Evolutionary conservation across 768 basidiomycete species (phyloP), one percentile per base, ranked within the genome.

Genomic region (Cyclocybe aegerita): DNA sequence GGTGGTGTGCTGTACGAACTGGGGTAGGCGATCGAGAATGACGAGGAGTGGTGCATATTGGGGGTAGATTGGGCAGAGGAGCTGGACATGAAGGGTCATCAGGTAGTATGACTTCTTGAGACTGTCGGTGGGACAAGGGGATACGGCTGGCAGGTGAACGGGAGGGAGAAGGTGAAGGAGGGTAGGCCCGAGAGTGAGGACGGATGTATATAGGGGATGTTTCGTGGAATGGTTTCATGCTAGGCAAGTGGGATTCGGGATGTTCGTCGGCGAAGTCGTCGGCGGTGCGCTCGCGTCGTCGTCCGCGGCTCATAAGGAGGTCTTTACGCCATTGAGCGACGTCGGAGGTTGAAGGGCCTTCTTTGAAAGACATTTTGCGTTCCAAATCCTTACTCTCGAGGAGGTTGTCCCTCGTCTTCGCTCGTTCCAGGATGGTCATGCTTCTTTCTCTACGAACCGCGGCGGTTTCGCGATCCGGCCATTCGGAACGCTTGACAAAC

Each of bases 401-500:
- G 48, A 60, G 54, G 66, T 71, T 53, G 40, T 86, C 85, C 53
- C 79, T 71, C n/a, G 80, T 77, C 60, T 71, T 73, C 12, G 77
- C 55, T 48, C 80, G 75, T 50, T 86, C 82, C 48, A 87, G 64
- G 15, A 73, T 75, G 14, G 82, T 80, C 33, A 77, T 72, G 61
- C 88, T 90, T 65, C 78, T 82, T 62, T 88, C 85, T 50, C 88
- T 74, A 49, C 88, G 75, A 43, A 84, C 71, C 14, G 84, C 86
- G 48, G 83, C 86, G 4, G 80, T 73, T 69, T 90, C 90, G 36
- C 86, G 80, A 65, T 89, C 88, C 1, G 86, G 88, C 90, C 90
- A 91, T 56, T 88, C 90, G 11, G 90, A 83, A 38, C 90, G 81
- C 63, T 89, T 90, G 41, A 91, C 87, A 59, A 90, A 90, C 71